phyloP scores from a whole-genome alignment of 2,329 filamentous ascomycete species.

The Lachnellula subtilissima region DNA sequence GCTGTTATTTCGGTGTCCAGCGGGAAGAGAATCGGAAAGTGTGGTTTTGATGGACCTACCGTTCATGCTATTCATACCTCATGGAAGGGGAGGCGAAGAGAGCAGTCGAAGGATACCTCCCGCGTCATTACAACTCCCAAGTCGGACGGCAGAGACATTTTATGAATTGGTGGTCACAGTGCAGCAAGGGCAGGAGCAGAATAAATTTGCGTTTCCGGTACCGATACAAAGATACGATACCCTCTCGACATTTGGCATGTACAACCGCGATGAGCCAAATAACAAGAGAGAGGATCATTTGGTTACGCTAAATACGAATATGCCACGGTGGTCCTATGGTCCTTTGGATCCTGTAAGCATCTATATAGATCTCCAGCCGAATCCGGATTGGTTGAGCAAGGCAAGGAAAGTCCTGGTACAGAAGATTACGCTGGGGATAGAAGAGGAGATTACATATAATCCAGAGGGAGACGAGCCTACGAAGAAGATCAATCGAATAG shows the following conservation, averaged over 20 bases:
- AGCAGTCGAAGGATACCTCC: conserved; percentile 85
- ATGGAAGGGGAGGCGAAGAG: conserved; percentile 85
- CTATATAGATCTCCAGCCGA: conserved; percentile 90
- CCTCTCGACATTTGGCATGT: conserved; percentile 98
- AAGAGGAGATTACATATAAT: conserved; percentile 98
- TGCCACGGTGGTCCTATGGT: conserved; percentile 95
- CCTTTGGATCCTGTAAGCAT: conserved; percentile 92
- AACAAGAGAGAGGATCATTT: conserved; percentile 84
- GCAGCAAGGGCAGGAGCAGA: conserved; percentile 85
- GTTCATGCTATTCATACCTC: conserved; percentile 96
- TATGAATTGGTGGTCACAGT: conserved; percentile 96
- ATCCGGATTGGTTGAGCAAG: conserved; percentile 85
- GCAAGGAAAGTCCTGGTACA: conserved; percentile 89
- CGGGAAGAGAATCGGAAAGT: conserved; percentile 79
- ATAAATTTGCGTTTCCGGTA: conserved; percentile 86
- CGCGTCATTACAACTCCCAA: conserved; percentile 83
- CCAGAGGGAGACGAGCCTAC: conserved; percentile 94
- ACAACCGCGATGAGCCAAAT: conserved; percentile 89
- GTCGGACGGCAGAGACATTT: conserved; percentile 91
- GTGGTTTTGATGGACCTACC: conserved; percentile 95
- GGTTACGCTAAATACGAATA: conserved; percentile 83
- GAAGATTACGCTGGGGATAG: conserved; percentile 88
- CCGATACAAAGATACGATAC: conserved; percentile 93
- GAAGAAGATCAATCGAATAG: conserved; percentile 80
- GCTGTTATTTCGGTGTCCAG: conserved; percentile 79